Conservation (phyloP, 345 rosid species). For the Lagerstroemia speciosa region DNA sequence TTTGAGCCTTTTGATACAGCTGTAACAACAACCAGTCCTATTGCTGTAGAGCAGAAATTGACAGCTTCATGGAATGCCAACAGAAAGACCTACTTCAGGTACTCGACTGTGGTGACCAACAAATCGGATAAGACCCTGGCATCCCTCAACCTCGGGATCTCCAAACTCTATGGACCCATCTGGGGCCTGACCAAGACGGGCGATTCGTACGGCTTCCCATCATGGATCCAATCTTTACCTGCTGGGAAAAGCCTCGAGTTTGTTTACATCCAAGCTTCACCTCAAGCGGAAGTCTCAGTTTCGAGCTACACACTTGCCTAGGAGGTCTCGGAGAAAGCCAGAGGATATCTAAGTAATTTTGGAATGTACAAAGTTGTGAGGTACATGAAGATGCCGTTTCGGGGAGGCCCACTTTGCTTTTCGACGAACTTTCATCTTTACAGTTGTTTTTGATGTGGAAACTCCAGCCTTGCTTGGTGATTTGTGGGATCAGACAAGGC, state of each 20-base stretch:
- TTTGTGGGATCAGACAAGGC: conserved; percentile 23
- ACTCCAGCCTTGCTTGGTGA: conserved; percentile 5
- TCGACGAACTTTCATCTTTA: conserved; percentile 17
- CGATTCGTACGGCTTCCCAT: conserved; percentile 53
- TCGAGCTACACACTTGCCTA: conserved; percentile 69
- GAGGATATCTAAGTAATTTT: conserved; percentile 19
- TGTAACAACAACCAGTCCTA: conserved; percentile 39
- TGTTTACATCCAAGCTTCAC: conserved; percentile 73
- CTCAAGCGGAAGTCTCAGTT: conserved; percentile 58
- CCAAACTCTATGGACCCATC: conserved; percentile 81
- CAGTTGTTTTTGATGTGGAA: conserved; percentile 15
- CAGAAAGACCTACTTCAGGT: conserved; percentile 76
- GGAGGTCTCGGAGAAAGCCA: conserved; percentile 13
- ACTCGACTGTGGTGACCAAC: conserved; percentile 67
- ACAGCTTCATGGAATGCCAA: conserved; percentile 65
- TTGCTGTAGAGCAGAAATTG: conserved; percentile 59
- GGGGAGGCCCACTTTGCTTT: conserved; percentile 23
- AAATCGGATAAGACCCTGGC: conserved; percentile 55
- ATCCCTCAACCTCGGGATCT: conserved; percentile 57
- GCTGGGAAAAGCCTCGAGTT: conserved; percentile 78
- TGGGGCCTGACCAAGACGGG: conserved; percentile 74
- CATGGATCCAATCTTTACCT: conserved; percentile 61
- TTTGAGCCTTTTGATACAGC: conserved; percentile 21
- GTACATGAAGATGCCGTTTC: conserved; percentile 26
- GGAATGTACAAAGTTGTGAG: conserved; percentile 37